Evolutionary conservation across 805 yeast species (phyloP).

Genomic region (Torulaspora indica): DNA sequence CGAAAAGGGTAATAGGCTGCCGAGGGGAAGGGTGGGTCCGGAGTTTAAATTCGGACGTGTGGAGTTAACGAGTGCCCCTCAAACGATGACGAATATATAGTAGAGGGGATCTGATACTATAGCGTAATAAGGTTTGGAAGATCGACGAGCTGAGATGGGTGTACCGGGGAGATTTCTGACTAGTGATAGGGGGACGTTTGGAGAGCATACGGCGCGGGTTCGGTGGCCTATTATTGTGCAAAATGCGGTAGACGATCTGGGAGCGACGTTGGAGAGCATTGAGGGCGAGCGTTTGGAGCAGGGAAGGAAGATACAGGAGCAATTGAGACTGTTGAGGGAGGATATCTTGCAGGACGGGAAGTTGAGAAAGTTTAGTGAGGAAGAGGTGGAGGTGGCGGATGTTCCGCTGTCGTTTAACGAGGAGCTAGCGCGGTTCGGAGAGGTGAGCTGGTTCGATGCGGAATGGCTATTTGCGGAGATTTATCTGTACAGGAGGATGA

Average conservation of each 20-base stretch:
- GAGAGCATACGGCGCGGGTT: constrained; percentile 64
- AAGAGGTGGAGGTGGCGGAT: constrained; percentile 35
- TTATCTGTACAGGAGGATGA: constrained; percentile 66
- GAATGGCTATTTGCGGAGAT: constrained; percentile 93
- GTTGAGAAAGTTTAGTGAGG: constrained; percentile 44
- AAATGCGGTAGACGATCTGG: constrained; percentile 61
- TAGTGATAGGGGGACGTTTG: constrained; percentile 73
- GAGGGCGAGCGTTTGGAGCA: constrained; percentile 37
- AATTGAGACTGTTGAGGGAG: constrained; percentile 42
- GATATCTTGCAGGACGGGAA: constrained; percentile 42
- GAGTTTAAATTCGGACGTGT: not conserved
- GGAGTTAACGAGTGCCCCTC: not conserved
- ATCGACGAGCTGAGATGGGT: constrained; percentile 6
- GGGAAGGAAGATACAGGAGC: constrained; percentile 43
- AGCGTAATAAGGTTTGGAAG: not conserved
- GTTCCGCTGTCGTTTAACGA: constrained; percentile 59
- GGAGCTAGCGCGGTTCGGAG: constrained; percentile 35
- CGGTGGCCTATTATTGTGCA: constrained; percentile 86
- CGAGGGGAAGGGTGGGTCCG: not conserved
- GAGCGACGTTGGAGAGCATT: constrained; percentile 32
- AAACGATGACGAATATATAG: not conserved
- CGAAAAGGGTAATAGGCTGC: not conserved
- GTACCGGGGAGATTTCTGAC: constrained; percentile 48
- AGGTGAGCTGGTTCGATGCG: constrained; percentile 67
- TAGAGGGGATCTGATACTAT: not conserved